A percentile compares a stretch with the other conserved stretches of the same genome.
Conservation (phyloP, 768 basidiomycete genomes). For the Boletus sp. region DNA sequence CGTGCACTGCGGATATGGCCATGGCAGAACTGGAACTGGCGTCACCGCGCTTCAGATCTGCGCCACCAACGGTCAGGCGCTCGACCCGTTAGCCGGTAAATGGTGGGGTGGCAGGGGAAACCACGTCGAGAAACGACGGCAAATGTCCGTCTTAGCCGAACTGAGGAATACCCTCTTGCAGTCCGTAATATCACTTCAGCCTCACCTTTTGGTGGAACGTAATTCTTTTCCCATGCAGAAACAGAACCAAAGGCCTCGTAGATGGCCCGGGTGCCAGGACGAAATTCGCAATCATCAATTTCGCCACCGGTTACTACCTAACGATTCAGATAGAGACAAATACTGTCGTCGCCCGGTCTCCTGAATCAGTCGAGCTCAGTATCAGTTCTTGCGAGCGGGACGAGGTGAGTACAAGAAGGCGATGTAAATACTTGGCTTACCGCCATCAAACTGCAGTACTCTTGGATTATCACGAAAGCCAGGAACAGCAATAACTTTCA, state of each 20-base stretch:
- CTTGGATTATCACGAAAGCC: not conserved
- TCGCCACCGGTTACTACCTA: too few species aligned
- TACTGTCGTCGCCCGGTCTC: not conserved
- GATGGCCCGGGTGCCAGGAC: not conserved
- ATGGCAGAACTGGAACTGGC: not conserved
- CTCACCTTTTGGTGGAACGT: not conserved
- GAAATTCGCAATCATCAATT: not conserved
- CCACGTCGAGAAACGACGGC: not conserved
- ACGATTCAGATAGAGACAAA: too few species aligned
- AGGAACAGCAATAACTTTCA: not conserved
- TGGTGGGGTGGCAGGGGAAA: not conserved
- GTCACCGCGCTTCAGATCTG: not conserved
- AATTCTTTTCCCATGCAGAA: too few species aligned
- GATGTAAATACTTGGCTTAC: not conserved
- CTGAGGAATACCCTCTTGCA: not conserved
- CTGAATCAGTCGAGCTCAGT: not conserved
- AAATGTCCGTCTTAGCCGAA: not conserved
- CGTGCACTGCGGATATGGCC: not conserved
- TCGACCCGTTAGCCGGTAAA: not conserved
- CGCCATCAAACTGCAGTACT: not conserved
- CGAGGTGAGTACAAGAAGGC: not conserved
- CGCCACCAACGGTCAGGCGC: not conserved
- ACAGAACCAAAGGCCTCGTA: too few species aligned
- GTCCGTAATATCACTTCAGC: not conserved
- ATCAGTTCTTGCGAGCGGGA: not conserved